Conservation (phyloP, 2,329 filamentous ascomycete species). For the Aspergillus unguis region DNA sequence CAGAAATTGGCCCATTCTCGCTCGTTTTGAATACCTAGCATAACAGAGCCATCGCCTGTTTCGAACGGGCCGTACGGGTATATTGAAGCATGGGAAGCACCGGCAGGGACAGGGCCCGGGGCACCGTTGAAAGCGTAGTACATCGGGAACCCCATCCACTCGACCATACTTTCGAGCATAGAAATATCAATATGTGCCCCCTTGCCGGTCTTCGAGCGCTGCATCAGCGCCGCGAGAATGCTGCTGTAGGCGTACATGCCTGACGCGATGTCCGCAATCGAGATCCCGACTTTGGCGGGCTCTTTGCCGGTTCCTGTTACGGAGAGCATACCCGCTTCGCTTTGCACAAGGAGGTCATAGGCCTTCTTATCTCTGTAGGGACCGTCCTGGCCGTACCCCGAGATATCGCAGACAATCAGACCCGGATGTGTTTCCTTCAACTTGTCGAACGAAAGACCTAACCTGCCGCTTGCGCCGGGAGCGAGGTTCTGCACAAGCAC, state of each 20-base stretch:
- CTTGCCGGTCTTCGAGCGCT: conserved; percentile 44
- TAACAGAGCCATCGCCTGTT: conserved; percentile 50
- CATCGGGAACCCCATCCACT: conserved; percentile 59
- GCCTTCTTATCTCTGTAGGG: conserved; percentile 56
- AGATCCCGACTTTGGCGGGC: conserved; percentile 52
- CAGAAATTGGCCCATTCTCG: conserved; percentile 55
- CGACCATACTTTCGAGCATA: conserved; percentile 58
- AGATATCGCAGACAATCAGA: conserved; percentile 55
- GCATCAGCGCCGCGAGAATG: conserved; percentile 50
- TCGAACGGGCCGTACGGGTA: conserved; percentile 58
- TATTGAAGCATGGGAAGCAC: conserved; percentile 54
- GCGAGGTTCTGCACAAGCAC: conserved; percentile 55
- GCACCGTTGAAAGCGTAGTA: conserved; percentile 53
- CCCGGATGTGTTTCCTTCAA: conserved; percentile 42
- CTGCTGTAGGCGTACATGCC: conserved; percentile 54
- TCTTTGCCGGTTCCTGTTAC: conserved; percentile 48
- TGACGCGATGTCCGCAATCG: conserved; percentile 54
- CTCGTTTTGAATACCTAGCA: conserved; percentile 59
- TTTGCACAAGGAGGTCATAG: conserved; percentile 55
- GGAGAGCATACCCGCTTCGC: conserved; percentile 52
- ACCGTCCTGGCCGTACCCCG: conserved; percentile 51
- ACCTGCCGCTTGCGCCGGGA: conserved; percentile 47
- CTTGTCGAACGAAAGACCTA: conserved; percentile 48
- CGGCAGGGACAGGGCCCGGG: conserved; percentile 43
- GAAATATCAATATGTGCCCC: conserved; percentile 54